Evolutionary conservation across 192 early-diverging fungal genomes (phyloP).

Genomic region (Coemansia sp.): DNA sequence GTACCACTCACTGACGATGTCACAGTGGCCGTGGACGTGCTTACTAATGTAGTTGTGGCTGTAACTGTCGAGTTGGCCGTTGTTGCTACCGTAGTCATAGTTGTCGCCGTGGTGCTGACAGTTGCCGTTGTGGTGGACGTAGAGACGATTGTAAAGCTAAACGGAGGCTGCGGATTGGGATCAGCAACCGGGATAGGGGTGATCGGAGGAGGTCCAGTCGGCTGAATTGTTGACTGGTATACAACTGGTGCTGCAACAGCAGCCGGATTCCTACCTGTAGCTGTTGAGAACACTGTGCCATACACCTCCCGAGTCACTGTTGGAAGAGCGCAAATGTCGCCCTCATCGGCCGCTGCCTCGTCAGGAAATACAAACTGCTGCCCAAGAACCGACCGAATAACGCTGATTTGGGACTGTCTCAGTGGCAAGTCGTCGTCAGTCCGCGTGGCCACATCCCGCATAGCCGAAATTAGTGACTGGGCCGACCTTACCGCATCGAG

Average conservation of each 20-base stretch:
- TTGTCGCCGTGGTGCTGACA: slow-evolving; percentile 16
- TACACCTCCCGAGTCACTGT: background rate
- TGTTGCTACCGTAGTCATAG: background rate
- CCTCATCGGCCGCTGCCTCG: slow-evolving; percentile 9
- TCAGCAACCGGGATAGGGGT: background rate
- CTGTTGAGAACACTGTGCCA: background rate
- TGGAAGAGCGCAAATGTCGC: background rate
- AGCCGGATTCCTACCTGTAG: background rate
- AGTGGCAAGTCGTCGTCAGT: slow-evolving; percentile 21
- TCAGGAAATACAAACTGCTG: slow-evolving; percentile 25
- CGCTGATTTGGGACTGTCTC: slow-evolving; percentile 10
- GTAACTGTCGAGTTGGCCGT: background rate
- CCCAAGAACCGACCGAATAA: slow-evolving; percentile 11
- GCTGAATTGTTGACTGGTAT: background rate
- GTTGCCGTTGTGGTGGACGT: slow-evolving; percentile 17
- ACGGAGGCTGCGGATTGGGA: background rate
- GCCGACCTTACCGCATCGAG: slow-evolving; percentile 21
- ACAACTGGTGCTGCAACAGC: background rate
- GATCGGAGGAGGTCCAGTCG: background rate
- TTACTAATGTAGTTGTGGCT: slow-evolving; percentile 9
- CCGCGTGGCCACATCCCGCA: slow-evolving; percentile 30
- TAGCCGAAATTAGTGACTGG: slow-evolving; percentile 28
- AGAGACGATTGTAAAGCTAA: background rate
- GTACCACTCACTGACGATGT: slow-evolving; percentile 3
- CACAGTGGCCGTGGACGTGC: background rate